Conservation (phyloP, 1,284 basidiomycete genomes). For the Leccinum variabile region DNA sequence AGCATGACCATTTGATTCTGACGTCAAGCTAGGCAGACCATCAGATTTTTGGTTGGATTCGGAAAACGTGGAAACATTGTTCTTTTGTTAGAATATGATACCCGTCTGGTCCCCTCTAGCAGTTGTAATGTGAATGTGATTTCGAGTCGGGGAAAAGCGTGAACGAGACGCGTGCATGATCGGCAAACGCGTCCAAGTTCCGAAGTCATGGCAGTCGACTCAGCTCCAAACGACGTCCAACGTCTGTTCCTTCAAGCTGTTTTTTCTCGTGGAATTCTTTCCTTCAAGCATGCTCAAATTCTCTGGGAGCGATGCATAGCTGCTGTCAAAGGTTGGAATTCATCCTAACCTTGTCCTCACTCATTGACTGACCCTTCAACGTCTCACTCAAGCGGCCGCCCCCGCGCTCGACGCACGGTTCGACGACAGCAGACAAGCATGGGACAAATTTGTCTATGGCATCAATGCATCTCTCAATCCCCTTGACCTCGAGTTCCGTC, state of each 20-base stretch:
- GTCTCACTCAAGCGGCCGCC: slow-evolving; percentile 45
- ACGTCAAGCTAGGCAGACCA: neutral
- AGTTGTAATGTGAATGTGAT: too few species aligned
- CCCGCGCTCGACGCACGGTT: slow-evolving; percentile 48
- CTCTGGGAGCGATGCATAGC: slow-evolving; percentile 68
- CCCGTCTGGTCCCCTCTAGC: too few species aligned
- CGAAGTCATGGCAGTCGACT: slow-evolving; percentile 38
- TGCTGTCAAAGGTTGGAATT: slow-evolving; percentile 55
- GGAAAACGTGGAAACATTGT: too few species aligned
- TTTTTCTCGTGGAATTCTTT: slow-evolving; percentile 66
- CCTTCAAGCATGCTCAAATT: slow-evolving; percentile 58
- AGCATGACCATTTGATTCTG: neutral
- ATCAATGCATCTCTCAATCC: slow-evolving; percentile 64
- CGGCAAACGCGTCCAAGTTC: neutral
- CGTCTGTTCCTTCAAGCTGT: slow-evolving; percentile 76
- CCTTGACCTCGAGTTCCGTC: slow-evolving; percentile 70
- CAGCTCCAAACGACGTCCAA: slow-evolving; percentile 57
- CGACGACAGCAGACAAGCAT: slow-evolving; percentile 46
- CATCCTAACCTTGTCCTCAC: neutral
- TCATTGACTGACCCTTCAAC: slow-evolving; percentile 7
- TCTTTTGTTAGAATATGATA: too few species aligned
- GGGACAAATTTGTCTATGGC: slow-evolving; percentile 57
- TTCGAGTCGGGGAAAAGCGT: neutral
- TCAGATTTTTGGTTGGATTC: neutral
- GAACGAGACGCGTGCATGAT: slow-evolving; percentile 12